Conservation (phyloP, 345 rosid species). For the Zanthoxylum bungeanum region DNA sequence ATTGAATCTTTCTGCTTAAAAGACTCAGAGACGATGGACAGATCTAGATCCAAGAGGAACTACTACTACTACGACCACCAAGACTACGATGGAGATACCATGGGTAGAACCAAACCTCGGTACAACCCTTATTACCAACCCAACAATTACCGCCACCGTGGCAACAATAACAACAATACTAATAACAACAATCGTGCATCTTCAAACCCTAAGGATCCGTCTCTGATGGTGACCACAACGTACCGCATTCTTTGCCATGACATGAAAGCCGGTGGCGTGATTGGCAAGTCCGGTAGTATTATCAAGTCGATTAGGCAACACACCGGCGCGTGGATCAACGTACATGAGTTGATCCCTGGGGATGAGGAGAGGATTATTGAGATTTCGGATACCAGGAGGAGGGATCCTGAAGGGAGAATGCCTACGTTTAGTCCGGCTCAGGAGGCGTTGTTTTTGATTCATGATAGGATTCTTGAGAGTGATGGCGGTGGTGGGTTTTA, state of each 20-base stretch:
- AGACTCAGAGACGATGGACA: conserved; percentile 46
- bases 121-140: conserved; percentile 51
- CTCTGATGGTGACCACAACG: conserved; percentile 70
- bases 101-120: conserved; percentile 65
- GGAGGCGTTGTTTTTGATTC: conserved; percentile 82
- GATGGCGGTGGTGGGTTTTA: conserved; percentile 33
- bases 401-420: conserved; percentile 93
- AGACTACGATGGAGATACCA: conserved; percentile 73
- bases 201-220: conserved; percentile 32
- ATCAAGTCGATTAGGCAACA: conserved; percentile 89
- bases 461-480: conserved; percentile 85
- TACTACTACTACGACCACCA: conserved; percentile 93
- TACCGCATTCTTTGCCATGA: conserved; percentile 96
- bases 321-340: conserved; percentile 98
- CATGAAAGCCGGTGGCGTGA: conserved; percentile 94
- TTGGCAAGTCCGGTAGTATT: conserved; percentile 92
- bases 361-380: conserved; percentile 95
- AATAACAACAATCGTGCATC: conserved; percentile 14
- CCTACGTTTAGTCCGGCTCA: conserved; percentile 94
- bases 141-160: conserved; percentile 49
- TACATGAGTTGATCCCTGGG: conserved; percentile 87
- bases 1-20: neutral
- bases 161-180: conserved; percentile 22
- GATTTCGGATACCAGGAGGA: conserved; percentile 88
- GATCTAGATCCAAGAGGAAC: conserved; percentile 97